These are phyloP conservation scores for Talaromyces adpressus DNA, from an alignment of 495 filamentous ascomycete species.

Conservation along the genomic window DNA sequence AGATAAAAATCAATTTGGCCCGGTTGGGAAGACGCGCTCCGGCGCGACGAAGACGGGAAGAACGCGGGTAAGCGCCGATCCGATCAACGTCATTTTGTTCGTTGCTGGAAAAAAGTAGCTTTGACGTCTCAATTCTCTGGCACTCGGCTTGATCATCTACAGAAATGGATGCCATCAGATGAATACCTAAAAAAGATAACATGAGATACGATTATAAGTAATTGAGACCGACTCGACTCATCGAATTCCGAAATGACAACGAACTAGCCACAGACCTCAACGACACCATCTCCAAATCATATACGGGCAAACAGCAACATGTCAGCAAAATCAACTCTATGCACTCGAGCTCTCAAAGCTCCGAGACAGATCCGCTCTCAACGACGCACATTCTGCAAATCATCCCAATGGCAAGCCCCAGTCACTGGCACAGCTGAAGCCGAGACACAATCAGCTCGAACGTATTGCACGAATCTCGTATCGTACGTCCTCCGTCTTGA, in stretches of 20 bases:
- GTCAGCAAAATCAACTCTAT: neutral
- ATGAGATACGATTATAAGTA: neutral
- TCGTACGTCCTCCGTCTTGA: conserved; percentile 29
- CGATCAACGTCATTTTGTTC: conserved; percentile 26
- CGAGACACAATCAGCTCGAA: conserved; percentile 46
- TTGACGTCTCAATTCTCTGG: neutral
- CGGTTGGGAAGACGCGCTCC: conserved; percentile 33
- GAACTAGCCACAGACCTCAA: neutral
- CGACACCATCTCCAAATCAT: neutral
- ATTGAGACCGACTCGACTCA: neutral
- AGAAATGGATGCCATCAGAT: neutral
- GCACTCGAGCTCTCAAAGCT: neutral
- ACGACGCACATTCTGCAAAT: conserved; percentile 6
- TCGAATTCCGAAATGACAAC: neutral
- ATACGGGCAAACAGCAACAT: neutral
- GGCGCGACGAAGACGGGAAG: conserved; percentile 20
- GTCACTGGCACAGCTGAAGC: conserved; percentile 22
- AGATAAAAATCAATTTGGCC: conserved; percentile 6
- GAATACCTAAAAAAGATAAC: neutral
- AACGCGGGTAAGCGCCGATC: conserved; percentile 5
- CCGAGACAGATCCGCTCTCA: neutral
- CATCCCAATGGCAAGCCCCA: neutral
- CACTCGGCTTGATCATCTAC: neutral
- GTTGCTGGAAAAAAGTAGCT: neutral
- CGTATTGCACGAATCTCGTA: conserved; percentile 51